phyloP scores from a whole-genome alignment of 2,329 filamentous ascomycete species.

The Aspergillus candidus region DNA sequence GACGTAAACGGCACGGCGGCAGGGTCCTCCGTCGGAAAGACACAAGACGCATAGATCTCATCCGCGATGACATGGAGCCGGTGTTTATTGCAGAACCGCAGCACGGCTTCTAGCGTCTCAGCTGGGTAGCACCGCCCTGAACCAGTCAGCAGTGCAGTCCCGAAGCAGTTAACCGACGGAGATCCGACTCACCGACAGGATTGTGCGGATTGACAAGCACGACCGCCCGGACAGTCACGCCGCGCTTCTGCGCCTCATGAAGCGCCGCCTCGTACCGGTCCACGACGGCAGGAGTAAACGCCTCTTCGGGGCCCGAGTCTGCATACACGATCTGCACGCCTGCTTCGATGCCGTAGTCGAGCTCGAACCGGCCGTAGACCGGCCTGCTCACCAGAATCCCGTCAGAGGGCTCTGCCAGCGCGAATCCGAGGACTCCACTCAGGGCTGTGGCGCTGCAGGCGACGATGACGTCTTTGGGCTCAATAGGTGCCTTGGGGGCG shows the following conservation, averaged over 20 bases:
- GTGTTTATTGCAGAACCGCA: conserved; percentile 46
- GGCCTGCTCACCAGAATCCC: conserved; percentile 44
- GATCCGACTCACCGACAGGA: conserved; percentile 33
- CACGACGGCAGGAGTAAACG: conserved; percentile 30
- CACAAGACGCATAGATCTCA: conserved; percentile 52
- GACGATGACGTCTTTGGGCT: conserved; percentile 34
- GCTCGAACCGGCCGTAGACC: conserved; percentile 45
- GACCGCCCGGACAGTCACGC: conserved; percentile 35
- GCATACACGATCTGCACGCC: conserved; percentile 36
- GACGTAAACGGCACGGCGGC: conserved; percentile 40
- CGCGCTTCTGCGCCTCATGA: conserved; percentile 22
- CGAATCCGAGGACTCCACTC: conserved; percentile 39
- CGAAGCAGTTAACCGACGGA: not conserved
- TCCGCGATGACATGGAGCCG: conserved; percentile 50
- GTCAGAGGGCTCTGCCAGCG: conserved; percentile 40
- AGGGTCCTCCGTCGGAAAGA: conserved; percentile 38
- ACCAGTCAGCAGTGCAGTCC: conserved; percentile 7
- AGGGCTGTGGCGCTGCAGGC: conserved; percentile 40
- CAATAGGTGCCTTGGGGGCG: conserved; percentile 28
- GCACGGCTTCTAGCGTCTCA: conserved; percentile 38
- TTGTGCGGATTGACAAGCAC: conserved; percentile 43
- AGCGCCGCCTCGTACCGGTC: conserved; percentile 36
- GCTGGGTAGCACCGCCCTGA: conserved; percentile 41
- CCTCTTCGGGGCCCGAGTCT: conserved; percentile 32
- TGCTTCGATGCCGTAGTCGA: conserved; percentile 45